Conservation (phyloP, 106 monocot genomes). For the Gastrodia elata region DNA sequence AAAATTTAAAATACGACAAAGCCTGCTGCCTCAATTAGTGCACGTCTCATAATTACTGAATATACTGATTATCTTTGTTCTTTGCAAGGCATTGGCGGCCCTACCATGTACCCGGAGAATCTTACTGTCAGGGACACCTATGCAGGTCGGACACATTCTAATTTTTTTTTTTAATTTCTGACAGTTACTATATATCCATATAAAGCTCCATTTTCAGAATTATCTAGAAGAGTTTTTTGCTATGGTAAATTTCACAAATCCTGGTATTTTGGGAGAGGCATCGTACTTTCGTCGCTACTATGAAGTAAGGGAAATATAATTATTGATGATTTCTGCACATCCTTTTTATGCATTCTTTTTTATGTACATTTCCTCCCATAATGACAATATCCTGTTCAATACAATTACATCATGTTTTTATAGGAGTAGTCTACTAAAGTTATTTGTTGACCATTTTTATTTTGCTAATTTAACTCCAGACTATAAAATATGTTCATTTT, state of each 20-base stretch:
- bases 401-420: not conserved
- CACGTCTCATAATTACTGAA: no score
- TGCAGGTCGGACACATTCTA: conserved; percentile 57
- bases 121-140: conserved; percentile 91
- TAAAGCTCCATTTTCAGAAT: conserved; percentile 41
- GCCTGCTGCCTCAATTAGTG: not conserved
- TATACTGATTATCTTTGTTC: not conserved
- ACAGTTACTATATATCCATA: not conserved
- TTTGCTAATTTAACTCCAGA: no score
- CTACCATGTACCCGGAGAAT: conserved; percentile 82
- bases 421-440: no score
- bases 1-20: not conserved
- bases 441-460: no score
- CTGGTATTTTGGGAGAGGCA: conserved; percentile 81
- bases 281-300: conserved; percentile 85
- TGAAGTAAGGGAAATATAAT: conserved; percentile 55
- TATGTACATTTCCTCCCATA: not conserved
- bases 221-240: conserved; percentile 96
- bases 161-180: not conserved
- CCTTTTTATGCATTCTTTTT: not conserved
- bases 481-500: no score
- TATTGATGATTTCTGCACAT: not conserved
- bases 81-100: conserved; percentile 72
- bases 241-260: conserved; percentile 99
- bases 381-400: not conserved